phyloP scores from a whole-genome alignment of 345 rosid genomes.

The Pelargonium nanum region DNA sequence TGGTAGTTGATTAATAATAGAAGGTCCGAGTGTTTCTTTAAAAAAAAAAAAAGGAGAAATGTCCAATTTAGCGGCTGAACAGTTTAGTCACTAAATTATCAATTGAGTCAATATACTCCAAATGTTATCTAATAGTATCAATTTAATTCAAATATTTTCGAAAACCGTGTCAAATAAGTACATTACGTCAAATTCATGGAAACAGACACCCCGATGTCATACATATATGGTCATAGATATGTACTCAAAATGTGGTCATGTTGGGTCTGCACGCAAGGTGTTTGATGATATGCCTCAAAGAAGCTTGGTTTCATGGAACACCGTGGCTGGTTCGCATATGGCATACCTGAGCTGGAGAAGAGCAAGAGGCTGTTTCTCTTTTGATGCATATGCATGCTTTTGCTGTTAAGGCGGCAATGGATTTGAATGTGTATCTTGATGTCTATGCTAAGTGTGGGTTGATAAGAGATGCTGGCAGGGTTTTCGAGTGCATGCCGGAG shows the following conservation, averaged over 20 bases:
- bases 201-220: constrained; percentile 31
- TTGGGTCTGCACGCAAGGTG: constrained; percentile 38
- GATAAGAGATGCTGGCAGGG: constrained; percentile 33
- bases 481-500: constrained; percentile 55
- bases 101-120: too few species aligned
- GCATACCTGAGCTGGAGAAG: constrained; percentile 28
- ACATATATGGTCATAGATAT: constrained; percentile 47
- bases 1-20: too few species aligned
- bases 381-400: constrained; percentile 53
- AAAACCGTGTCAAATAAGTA: constrained; percentile 28
- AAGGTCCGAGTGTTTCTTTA: too few species aligned
- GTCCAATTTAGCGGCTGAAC: too few species aligned
- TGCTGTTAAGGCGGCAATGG: constrained; percentile 40
- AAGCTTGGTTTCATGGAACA: constrained; percentile 75
- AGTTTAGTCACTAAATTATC: too few species aligned
- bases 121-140: too few species aligned
- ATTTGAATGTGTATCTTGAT: constrained; percentile 48
- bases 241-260: constrained; percentile 45
- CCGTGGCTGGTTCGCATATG: constrained; percentile 41
- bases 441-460: constrained; percentile 61
- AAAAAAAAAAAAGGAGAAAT: too few species aligned
- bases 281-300: constrained; percentile 58
- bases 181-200: constrained; percentile 42
- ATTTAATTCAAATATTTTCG: constrained; percentile 43
- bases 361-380: constrained; percentile 29